Evolutionary conservation across 805 yeast species (phyloP), one percentile per base, ranked within the genome.

Genomic region (Starmerella apicola): DNA sequence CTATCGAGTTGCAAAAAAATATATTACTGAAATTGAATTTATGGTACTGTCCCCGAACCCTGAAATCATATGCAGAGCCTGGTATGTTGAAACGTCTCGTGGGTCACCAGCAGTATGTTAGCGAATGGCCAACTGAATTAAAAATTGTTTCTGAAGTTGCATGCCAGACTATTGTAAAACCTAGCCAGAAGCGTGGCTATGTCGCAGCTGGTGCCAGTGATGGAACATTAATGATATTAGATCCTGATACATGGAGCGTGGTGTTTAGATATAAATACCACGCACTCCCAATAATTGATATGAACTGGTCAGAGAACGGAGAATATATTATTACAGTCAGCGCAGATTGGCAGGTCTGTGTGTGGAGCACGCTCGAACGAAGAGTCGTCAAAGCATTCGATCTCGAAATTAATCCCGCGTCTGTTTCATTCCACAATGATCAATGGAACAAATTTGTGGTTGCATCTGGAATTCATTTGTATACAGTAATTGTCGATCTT

Each of bases 61-160:
- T 24, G 20, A 34, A 34, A 10, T 8, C 13, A 17, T 27, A 7
- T 15, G 12, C n/a, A n/a, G 34, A n/a, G n/a, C n/a, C 16, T 25
- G 12, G 31, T 4, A 42, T 42, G 48, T 22, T 32, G 27, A 29
- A 23, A 34, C 38, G 37, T 50, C 43, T 46, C 42, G 46, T 15
- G 45, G 48, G 41, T 34, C 45, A 43, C 10, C 33, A 37, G 39
- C 39, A 38, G 5, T 39, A 41, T 7, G 29, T 41, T 4, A 24
- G 13, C n/a, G 51, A 47, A 8, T 47, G 41, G 38, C 51, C 51
- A 7, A 19, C 42, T 12, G 36, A 36, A 18, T 32, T 47, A 10
- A 39, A 39, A 24, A 27, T 37, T 17, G 27, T 30, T 23, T 28
- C 38, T 20, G 43, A 40, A 17, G 33, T 39, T n/a, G 47, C 49